phyloP scores from a whole-genome alignment of 805 yeast species.

The Starmerella gropengiesseri region DNA sequence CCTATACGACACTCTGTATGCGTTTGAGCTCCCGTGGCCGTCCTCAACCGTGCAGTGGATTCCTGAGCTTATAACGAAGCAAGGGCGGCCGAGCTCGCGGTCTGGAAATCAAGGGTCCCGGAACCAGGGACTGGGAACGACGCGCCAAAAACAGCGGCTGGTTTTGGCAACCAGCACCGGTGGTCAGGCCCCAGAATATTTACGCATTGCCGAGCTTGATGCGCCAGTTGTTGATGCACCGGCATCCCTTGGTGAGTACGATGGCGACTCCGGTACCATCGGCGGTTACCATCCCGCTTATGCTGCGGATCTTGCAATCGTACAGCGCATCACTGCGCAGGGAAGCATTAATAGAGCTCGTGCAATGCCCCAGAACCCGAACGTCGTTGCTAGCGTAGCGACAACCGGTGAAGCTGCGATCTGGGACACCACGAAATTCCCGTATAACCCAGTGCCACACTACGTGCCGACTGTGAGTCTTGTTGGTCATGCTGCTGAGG shows the following conservation, averaged over 20 bases:
- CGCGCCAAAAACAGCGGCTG: conserved; percentile 25
- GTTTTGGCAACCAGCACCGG: conserved; percentile 56
- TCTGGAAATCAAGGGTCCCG: background rate
- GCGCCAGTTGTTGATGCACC: conserved; percentile 24
- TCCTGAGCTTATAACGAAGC: conserved; percentile 38
- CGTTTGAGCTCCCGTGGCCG: conserved; percentile 54
- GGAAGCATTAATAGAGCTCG: conserved; percentile 68
- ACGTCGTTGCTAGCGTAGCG: conserved; percentile 60
- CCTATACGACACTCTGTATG: conserved; percentile 43
- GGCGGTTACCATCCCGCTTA: conserved; percentile 25
- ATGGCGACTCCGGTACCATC: conserved; percentile 30
- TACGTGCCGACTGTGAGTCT: conserved; percentile 45
- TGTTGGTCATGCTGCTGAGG: conserved; percentile 35
- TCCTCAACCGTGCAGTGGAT: conserved; percentile 51
- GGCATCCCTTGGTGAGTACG: conserved; percentile 30
- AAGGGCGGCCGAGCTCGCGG: background rate
- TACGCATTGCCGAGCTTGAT: conserved; percentile 31
- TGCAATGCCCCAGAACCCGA: conserved; percentile 79
- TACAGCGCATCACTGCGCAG: conserved; percentile 53
- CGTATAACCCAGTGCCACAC: conserved; percentile 35
- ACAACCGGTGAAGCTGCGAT: conserved; percentile 54
- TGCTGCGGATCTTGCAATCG: conserved; percentile 33
- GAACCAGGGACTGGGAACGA: background rate
- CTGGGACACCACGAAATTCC: conserved; percentile 77
- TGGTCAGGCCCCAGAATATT: conserved; percentile 43